phyloP scores from a whole-genome alignment of 2,329 filamentous ascomycete species.

The Aspergillus fructus region DNA sequence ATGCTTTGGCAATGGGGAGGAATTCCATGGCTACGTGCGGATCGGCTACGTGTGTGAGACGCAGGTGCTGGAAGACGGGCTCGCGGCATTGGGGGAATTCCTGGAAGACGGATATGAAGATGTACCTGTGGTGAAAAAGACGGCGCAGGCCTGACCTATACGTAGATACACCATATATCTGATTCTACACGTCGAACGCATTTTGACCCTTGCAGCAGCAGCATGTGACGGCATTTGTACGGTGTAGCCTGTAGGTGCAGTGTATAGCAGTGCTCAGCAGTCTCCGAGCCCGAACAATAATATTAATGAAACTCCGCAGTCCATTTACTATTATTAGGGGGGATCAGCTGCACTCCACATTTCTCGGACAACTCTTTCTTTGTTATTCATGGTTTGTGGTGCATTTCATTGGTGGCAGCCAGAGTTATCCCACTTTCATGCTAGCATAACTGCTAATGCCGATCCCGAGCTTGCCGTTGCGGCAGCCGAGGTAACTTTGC shows the following conservation, averaged over 20 bases:
- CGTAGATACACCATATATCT: not conserved
- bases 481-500: too few relatives aligned
- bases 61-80: constrained; percentile 61
- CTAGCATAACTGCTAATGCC: too few relatives aligned
- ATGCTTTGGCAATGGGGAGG: constrained; percentile 65
- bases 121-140: constrained; percentile 55
- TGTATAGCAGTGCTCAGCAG: not conserved
- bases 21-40: constrained; percentile 72
- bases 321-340: not conserved
- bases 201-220: too few relatives aligned
- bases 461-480: too few relatives aligned
- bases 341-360: not conserved
- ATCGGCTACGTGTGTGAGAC: constrained; percentile 73
- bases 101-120: constrained; percentile 55
- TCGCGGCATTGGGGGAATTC: constrained; percentile 55
- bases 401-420: too few relatives aligned
- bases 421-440: too few relatives aligned
- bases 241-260: too few relatives aligned
- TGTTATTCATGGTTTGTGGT: too few relatives aligned
- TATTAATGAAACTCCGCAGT: not conserved
- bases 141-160: not conserved
- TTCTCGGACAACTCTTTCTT: too few relatives aligned
- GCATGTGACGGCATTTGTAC: too few relatives aligned
- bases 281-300: not conserved
- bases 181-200: not conserved